Evolutionary conservation across 441 rosid genomes (phyloP).

Genomic region (Flueggea neowawraea): DNA sequence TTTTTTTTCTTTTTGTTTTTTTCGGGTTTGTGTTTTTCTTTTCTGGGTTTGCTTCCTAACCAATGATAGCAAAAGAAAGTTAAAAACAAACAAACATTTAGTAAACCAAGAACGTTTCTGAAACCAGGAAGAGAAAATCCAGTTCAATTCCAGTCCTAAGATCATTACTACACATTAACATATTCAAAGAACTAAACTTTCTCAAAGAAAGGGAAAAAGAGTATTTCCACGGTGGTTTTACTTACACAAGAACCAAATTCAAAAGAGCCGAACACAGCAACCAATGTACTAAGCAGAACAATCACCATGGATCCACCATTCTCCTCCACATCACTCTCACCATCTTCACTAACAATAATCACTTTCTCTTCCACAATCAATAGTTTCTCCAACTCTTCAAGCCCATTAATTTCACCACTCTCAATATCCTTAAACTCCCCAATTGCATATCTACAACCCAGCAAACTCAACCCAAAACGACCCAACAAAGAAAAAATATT

Average conservation of each 20-base stretch:
- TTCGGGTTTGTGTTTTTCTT: slow-evolving; percentile 8
- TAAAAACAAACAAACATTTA: slow-evolving; percentile 10
- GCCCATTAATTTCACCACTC: too few species aligned
- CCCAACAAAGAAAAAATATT: too few species aligned
- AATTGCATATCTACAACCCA: too few species aligned
- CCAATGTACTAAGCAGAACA: slow-evolving; percentile 72
- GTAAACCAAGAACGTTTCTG: slow-evolving; percentile 19
- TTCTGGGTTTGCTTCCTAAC: slow-evolving; percentile 25
- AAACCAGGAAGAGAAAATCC: not conserved
- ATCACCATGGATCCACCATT: slow-evolving; percentile 51
- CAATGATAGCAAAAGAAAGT: slow-evolving; percentile 8
- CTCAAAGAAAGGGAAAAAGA: not conserved
- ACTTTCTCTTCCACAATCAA: slow-evolving; percentile 34
- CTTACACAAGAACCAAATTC: slow-evolving; percentile 95
- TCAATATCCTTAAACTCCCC: too few species aligned
- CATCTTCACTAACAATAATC: slow-evolving; percentile 17
- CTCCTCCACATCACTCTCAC: slow-evolving; percentile 16
- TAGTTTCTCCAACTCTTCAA: too few species aligned
- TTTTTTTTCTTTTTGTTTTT: not conserved
- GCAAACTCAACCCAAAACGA: too few species aligned
- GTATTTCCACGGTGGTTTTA: not conserved
- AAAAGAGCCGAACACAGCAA: slow-evolving; percentile 89
- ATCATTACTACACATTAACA: not conserved
- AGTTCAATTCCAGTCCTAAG: not conserved
- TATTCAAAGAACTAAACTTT: not conserved